phyloP scores from a whole-genome alignment of 495 filamentous ascomycete genomes.

The Podospora appendiculata region DNA sequence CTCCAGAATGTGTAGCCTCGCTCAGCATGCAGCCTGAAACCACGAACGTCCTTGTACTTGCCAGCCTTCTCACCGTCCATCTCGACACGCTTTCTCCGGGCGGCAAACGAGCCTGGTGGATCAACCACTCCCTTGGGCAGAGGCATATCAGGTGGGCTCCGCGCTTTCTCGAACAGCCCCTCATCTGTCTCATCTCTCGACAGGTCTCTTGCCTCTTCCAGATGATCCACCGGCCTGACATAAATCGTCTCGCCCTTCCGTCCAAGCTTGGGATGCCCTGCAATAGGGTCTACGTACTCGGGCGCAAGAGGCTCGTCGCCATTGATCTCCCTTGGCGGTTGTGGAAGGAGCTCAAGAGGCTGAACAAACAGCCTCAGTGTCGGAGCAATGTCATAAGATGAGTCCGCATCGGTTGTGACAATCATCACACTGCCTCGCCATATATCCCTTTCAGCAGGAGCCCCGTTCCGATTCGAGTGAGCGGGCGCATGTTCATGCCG shows the following conservation, averaged over 20 bases:
- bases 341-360: constrained; percentile 74
- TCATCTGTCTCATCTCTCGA: constrained; percentile 69
- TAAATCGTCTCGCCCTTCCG: constrained; percentile 73
- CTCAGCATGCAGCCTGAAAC: constrained; percentile 76
- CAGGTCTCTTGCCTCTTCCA: constrained; percentile 66
- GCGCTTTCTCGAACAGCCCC: constrained; percentile 63
- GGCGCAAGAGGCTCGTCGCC: constrained; percentile 58
- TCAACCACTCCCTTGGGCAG: constrained; percentile 22
- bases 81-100: constrained; percentile 35
- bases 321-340: constrained; percentile 63
- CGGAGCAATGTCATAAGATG: constrained; percentile 71
- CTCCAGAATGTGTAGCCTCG: constrained; percentile 92
- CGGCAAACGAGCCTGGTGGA: constrained; percentile 36
- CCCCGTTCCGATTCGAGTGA: constrained; percentile 24
- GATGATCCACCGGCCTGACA: constrained; percentile 76
- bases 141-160: constrained; percentile 30
- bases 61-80: constrained; percentile 66
- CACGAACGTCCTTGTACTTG: constrained; percentile 72
- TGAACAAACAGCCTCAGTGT: constrained; percentile 77
- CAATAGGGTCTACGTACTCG: constrained; percentile 82
- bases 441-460: constrained; percentile 54
- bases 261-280: constrained; percentile 77
- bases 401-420: constrained; percentile 74
- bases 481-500: constrained; percentile 39
- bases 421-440: constrained; percentile 96